These are phyloP conservation scores for Pelargonium australe DNA, from an alignment of 441 rosid genomes.

Conservation along the genomic window DNA sequence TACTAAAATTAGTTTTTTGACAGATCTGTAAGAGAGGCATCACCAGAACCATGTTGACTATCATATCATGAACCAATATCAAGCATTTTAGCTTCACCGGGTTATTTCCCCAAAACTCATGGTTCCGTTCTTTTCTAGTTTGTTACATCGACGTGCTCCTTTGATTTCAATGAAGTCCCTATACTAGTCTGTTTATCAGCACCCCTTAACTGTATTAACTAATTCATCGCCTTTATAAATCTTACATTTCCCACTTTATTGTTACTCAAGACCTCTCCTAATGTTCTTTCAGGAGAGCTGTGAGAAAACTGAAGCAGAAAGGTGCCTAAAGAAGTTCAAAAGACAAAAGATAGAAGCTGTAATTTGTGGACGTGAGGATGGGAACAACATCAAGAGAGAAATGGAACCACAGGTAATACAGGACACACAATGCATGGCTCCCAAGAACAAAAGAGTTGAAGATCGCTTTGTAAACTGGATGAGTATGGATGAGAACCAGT, in stretches of 20 bases:
- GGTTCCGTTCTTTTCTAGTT: too few relatives aligned
- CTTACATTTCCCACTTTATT: constrained; percentile 5
- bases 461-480: constrained; percentile 37
- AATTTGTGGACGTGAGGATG: constrained; percentile 20
- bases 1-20: too few relatives aligned
- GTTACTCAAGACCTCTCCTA: constrained; percentile 8
- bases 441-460: constrained; percentile 15
- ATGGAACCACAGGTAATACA: constrained; percentile 16
- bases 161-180: not conserved
- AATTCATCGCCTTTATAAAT: not conserved
- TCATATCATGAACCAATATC: too few relatives aligned
- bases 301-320: constrained; percentile 20
- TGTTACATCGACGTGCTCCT: too few relatives aligned
- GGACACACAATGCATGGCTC: constrained; percentile 4
- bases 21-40: too few relatives aligned
- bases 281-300: constrained; percentile 30
- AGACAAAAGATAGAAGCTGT: constrained; percentile 28
- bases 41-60: too few relatives aligned
- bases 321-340: constrained; percentile 30
- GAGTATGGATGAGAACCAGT: constrained; percentile 32
- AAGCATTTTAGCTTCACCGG: too few relatives aligned
- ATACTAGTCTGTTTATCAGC: not conserved
- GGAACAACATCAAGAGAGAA: constrained; percentile 17
- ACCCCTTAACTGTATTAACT: too few relatives aligned
- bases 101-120: too few relatives aligned